Evolutionary conservation across 2,329 filamentous ascomycete species (phyloP), one percentile per base, ranked within the genome.

Genomic region (Colletotrichum lindemuthianum): DNA sequence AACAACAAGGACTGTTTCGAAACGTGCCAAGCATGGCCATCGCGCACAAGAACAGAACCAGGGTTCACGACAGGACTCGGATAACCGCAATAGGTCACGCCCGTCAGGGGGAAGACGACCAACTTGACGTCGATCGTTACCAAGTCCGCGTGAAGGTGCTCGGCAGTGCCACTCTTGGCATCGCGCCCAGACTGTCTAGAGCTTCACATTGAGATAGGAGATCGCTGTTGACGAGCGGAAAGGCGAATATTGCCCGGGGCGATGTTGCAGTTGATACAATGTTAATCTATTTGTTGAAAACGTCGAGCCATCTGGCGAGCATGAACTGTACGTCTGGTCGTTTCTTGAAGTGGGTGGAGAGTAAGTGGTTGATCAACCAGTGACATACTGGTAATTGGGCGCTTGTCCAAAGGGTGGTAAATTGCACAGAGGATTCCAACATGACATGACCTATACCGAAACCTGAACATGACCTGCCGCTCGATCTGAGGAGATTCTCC

Each of bases 161-260:
- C 43, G 60, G 60, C 56, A 59, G 55, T 60, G 55, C 60, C 60
- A 64, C 55, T 48, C 60, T 64, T 64, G 37, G 60, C 60, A 54
- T 34, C 6, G 37, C 39, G 56, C 60, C 60, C 39, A 60, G 54
- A 59, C n/a, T 9, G 32, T 48, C 60, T 44, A 63, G 44, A 64
- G 60, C 45, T 54, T 59, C 60, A 60, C 39, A 16, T 64, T 64
- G 37, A 60, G 6, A 44, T 43, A 41, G 56, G 43, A 59, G 37
- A 37, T 34, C 37, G 37, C 24, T 50, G 16, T n/a, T 15, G 1
- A 7, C 12, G 15, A 37, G 12, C 33, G 34, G 12, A 33, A 24
- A n/a, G 36, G 54, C 15, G 36, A n/a, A 57, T 40, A 55, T 16
- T 16, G 15, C 48, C 36, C 32, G 10, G 11, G 32, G 12, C 32